Base-by-base conservation (phyloP, 352 stramenopile genomes). In the Pythium grandisporangium region DNA sequence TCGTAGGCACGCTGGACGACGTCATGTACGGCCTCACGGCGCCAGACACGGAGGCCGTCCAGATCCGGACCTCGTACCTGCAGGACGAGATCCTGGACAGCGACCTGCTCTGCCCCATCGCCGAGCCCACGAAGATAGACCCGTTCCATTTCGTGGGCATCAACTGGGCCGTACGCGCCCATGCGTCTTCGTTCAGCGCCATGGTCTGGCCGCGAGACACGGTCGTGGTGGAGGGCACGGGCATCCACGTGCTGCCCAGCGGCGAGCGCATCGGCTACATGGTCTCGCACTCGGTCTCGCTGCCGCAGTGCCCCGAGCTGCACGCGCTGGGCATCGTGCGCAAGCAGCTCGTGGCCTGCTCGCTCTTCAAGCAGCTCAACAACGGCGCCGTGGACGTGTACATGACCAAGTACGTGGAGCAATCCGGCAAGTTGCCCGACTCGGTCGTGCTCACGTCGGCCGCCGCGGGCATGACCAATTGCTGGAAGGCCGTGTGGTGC, bases 401-500 rank as follows among this genome's bases (percentile, higher is more conserved):
- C 50, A 80, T 82, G 63, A 81, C 58, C 11, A 63, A 61, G 12
- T 67, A 52, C 0, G 58, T 79, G n/a, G 61, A 81, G 25, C 63
- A 66, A 13, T 63, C 56, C 5, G 70, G 74, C 0, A 51, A 64
- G 14, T 48, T 84, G 4, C 32, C 72, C 1, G 60, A 71, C 20
- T 62, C 61, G 10, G 45, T 76, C 37, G 66, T 66, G 6, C 34
- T 84, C 36, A 58, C 55, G 0, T 61, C 63, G 5, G 61, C 60
- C 1, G 74, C 71, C 8, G 49, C 25, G 7, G 55, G 58, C 13
- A 62, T 87, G n/a, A 70, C 61, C n/a, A 68, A 58, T 43, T 80
- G 66, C 53, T 82, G 73, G 68, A 75, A 79, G 42, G 66, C 58
- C 1, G 66, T 84, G 14, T 58, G 32, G 25, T 87, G 74, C 26